Evolutionary conservation across 495 filamentous ascomycete species (phyloP).

Genomic region (Lophiotrema nucula): DNA sequence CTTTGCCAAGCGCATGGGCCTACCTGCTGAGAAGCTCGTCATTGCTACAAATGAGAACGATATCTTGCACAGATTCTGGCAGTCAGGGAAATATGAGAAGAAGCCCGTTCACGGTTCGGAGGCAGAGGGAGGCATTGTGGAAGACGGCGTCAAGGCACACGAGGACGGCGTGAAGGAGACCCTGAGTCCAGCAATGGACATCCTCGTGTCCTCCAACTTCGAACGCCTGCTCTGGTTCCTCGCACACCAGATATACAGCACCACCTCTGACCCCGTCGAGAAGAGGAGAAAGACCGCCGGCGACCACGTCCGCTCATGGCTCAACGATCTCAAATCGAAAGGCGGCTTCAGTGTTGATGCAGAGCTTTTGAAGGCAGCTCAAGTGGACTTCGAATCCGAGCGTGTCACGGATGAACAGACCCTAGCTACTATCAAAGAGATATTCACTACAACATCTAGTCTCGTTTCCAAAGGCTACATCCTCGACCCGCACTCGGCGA

Average conservation of each 20-base stretch:
- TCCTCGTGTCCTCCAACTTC: conserved; percentile 91
- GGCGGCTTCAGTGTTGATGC: conserved; percentile 78
- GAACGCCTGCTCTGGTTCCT: conserved; percentile 95
- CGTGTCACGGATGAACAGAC: conserved; percentile 79
- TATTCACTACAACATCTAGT: conserved; percentile 49
- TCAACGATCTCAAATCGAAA: conserved; percentile 67
- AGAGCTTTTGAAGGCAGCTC: conserved; percentile 63
- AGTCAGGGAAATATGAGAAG: conserved; percentile 79
- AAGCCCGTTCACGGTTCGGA: conserved; percentile 54
- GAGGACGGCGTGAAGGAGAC: conserved; percentile 79
- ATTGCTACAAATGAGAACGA: conserved; percentile 94
- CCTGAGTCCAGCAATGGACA: conserved; percentile 91
- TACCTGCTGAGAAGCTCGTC: conserved; percentile 78
- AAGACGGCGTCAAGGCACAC: conserved; percentile 66
- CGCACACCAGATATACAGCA: conserved; percentile 59
- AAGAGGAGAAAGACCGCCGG: conserved; percentile 51
- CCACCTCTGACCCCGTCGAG: conserved; percentile 32
- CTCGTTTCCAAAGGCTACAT: conserved; percentile 58
- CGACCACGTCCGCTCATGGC: conserved; percentile 67
- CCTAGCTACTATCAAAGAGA: conserved; percentile 64
- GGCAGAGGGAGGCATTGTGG: conserved; percentile 55
- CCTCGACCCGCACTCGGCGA: conserved; percentile 87
- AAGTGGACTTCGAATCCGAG: conserved; percentile 73
- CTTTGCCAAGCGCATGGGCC: conserved; percentile 87
- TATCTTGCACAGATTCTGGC: conserved; percentile 77